Conservation (phyloP, 768 basidiomycete genomes). For the Rhodotorula paludigena region DNA sequence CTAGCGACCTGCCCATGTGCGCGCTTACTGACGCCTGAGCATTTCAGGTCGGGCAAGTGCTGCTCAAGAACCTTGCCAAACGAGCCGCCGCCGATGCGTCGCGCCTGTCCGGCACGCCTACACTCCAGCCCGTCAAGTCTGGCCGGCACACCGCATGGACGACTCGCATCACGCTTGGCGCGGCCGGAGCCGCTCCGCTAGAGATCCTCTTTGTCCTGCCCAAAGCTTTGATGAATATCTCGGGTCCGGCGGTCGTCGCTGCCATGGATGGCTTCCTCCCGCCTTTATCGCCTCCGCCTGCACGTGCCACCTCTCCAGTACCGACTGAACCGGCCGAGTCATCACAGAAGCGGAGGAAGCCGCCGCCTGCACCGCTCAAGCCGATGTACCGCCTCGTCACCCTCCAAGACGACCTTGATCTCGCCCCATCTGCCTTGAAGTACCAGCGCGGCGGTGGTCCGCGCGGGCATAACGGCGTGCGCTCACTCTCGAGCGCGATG, state of each 20-base stretch:
- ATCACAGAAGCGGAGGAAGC: not conserved
- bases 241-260: slow-evolving; percentile 4
- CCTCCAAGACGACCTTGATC: slow-evolving; percentile 33
- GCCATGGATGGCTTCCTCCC: not conserved
- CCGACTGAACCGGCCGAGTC: not conserved
- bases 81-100: slow-evolving; percentile 10
- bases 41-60: slow-evolving; percentile 30
- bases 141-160: not conserved
- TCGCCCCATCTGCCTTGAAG: not conserved
- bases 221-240: slow-evolving; percentile 32
- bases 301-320: not conserved
- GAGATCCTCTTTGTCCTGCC: slow-evolving; percentile 30
- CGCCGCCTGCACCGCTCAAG: not conserved
- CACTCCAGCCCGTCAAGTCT: not conserved
- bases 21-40: rapidly evolving
- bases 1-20: not conserved
- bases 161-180: slow-evolving; percentile 7
- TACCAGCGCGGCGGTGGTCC: slow-evolving; percentile 28
- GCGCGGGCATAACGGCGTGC: slow-evolving; percentile 35
- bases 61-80: slow-evolving; percentile 18
- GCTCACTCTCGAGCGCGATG: slow-evolving; percentile 13
- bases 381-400: slow-evolving; percentile 25
- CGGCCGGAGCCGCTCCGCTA: not conserved
- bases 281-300: not conserved
- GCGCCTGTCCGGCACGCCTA: slow-evolving; percentile 7